A percentile compares a stretch with the other conserved stretches of the same genome.
These are phyloP conservation scores for Microsporum audouinii DNA, from an alignment of 2,329 filamentous ascomycete genomes.

Conservation along the genomic window DNA sequence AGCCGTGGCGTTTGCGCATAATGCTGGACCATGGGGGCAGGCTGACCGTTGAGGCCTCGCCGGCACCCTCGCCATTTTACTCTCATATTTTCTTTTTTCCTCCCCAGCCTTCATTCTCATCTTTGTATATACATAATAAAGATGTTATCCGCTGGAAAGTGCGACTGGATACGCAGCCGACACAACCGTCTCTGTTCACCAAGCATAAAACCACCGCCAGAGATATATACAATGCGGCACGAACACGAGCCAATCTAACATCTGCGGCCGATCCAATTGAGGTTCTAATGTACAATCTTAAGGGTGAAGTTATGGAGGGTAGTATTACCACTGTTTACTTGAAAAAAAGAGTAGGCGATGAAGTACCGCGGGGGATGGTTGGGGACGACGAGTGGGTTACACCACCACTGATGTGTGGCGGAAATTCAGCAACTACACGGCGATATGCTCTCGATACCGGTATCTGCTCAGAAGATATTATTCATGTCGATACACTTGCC, in stretches of 20 bases:
- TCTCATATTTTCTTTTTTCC: constrained; percentile 10
- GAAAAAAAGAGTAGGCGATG: constrained; percentile 39
- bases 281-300: constrained; percentile 59
- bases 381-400: constrained; percentile 57
- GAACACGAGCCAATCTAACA: constrained; percentile 48
- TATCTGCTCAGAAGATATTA: constrained; percentile 54
- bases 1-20: constrained; percentile 31
- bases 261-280: constrained; percentile 44
- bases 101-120: background rate
- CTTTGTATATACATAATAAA: constrained; percentile 4
- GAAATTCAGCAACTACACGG: constrained; percentile 70
- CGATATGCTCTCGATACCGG: constrained; percentile 66
- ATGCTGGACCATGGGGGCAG: constrained; percentile 23
- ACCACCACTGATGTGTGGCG: constrained; percentile 63
- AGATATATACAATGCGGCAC: constrained; percentile 58
- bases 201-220: constrained; percentile 76
- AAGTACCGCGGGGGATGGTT: background rate
- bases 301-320: constrained; percentile 68
- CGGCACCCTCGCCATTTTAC: constrained; percentile 20
- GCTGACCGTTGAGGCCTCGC: constrained; percentile 24
- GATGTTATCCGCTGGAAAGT: constrained; percentile 35
- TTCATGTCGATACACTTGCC: constrained; percentile 49
- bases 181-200: constrained; percentile 53
- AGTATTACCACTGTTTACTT: constrained; percentile 76
- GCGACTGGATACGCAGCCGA: constrained; percentile 43